Evolutionary conservation across 2,329 filamentous ascomycete species (phyloP), one percentile per base, ranked within the genome.

Genomic region (Aspergillus aculeatinus): DNA sequence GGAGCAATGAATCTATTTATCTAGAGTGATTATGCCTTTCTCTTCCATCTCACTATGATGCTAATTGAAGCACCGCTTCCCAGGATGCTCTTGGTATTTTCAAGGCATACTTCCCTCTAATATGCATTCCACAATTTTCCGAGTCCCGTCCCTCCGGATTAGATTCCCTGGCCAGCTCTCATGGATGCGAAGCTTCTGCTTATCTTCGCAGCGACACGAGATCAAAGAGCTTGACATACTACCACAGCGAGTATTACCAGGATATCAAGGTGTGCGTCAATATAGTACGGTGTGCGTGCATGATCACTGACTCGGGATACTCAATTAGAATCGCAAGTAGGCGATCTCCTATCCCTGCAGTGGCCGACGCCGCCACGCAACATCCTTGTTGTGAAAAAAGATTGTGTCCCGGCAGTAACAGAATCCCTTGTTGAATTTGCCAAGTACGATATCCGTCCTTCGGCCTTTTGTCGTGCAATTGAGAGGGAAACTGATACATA

Each of bases 341-440:
- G 84, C 68, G 86, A 88, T 60, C 80, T 90, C 2, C 81, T 89
- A 42, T 85, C 84, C 62, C 78, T 90, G 39, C 82, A 85, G 76
- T 91, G 88, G 88, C 86, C 87, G 5, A 80, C 82, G 16, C 87
- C 87, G 39, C 88, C 87, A 2, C 83, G 85, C 55, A 91, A 90
- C 67, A 79, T 91, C 56, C 80, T 91, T 60, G 76, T 91, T 58
- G 83, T 89, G 50, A 87, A 88, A 73, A 91, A 91, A 72, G 82
- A 86, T 63, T 79, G 83, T 64, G 83, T 84, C 2, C 77, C 81
- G 2, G 75, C 76, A 29, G 83, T 87, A 55, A 85, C 83, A 29
- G 74, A 80, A 14, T 83, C 85, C 2, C 73, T 88, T 42, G 70
- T 86, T 60, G 84, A 87, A 67, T 87, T 87, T 69, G 80, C 81